These are phyloP conservation scores for Salix caprea DNA, from an alignment of 345 rosid genomes.

Conservation along the genomic window DNA sequence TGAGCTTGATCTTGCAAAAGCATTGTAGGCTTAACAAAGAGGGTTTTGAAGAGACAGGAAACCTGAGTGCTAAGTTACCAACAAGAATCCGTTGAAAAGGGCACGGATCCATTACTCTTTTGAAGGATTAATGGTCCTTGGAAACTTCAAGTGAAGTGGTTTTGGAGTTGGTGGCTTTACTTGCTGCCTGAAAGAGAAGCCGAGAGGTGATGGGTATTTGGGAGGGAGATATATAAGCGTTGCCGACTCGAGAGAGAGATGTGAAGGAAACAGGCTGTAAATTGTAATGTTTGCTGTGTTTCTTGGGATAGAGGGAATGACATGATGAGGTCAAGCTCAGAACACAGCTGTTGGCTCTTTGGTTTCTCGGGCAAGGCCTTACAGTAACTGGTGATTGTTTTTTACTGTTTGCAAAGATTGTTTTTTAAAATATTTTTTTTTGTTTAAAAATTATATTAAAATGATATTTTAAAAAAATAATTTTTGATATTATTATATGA, in stretches of 20 bases:
- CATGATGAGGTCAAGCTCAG: constrained; percentile 4
- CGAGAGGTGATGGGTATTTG: not conserved
- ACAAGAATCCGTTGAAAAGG: constrained; percentile 73
- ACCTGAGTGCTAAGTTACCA: constrained; percentile 67
- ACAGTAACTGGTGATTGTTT: too few species aligned
- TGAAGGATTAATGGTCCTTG: not conserved
- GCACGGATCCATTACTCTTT: constrained; percentile 82
- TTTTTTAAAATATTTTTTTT: too few species aligned
- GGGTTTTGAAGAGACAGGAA: constrained; percentile 35
- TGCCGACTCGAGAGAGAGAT: not conserved
- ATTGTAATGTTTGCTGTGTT: constrained; percentile 35
- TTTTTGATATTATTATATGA: too few species aligned
- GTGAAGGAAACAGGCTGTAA: constrained; percentile 60
- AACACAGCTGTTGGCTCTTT: not conserved
- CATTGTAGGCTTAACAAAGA: constrained; percentile 33
- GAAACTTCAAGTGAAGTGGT: not conserved
- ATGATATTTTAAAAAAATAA: too few species aligned
- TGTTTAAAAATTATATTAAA: too few species aligned
- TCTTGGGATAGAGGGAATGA: not conserved
- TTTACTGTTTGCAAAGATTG: too few species aligned
- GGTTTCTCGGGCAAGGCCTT: not conserved
- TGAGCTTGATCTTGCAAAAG: constrained; percentile 64
- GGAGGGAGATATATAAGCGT: not conserved
- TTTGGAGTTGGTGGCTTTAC: not conserved
- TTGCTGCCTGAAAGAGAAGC: not conserved